Base-by-base conservation (phyloP, 495 filamentous ascomycete genomes). In the Penicillium tannophilum region DNA sequence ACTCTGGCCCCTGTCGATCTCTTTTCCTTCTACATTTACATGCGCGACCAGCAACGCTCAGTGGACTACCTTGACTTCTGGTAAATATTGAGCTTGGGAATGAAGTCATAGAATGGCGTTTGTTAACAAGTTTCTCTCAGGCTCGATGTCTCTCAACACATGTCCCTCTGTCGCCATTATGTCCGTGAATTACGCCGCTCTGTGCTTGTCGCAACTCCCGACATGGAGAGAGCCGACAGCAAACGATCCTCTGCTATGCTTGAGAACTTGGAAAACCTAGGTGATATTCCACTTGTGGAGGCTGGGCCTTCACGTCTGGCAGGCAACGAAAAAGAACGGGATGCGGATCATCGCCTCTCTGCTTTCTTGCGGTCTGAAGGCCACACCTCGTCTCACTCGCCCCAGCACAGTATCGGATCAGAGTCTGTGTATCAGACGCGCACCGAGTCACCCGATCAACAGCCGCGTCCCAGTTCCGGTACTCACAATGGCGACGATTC, bases 11-110 rank as follows among this genome's bases (percentile, higher is more conserved):
- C 94, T 0, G 93, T 98, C 39, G 95, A 98, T 71, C 84, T 99
- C 11, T 98, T 94, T 78, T 96, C 93, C 3, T 98, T 98, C 80
- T 98, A 98, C 80, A 98, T 99, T 66, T 99, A 96, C 75, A 99
- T 99, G 94, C 84, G 94, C 56, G 95, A 99, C 72, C 92, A 97
- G 76, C 93, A 98, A 70, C 85, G 93, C 70, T 96, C 93, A 4
- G 92, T 99, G 9, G 94, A 99, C 66, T 98, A 98, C 65, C 80
- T 99, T 14, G 94, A 99, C 72, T 99, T 99, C 74, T 99, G 95
- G 94, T 98, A 79, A 24, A 79, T 26, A 14, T 48, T 41, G 17
- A 28, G 7, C 58, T 17, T 47, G 2, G 4, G 42, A 55, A 2
- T 7, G 17, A 28, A 51, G 28, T 43, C 24, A 19, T 19, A 16